phyloP scores from a whole-genome alignment of 2,329 filamentous ascomycete species.

The Zymoseptoria tritici region DNA sequence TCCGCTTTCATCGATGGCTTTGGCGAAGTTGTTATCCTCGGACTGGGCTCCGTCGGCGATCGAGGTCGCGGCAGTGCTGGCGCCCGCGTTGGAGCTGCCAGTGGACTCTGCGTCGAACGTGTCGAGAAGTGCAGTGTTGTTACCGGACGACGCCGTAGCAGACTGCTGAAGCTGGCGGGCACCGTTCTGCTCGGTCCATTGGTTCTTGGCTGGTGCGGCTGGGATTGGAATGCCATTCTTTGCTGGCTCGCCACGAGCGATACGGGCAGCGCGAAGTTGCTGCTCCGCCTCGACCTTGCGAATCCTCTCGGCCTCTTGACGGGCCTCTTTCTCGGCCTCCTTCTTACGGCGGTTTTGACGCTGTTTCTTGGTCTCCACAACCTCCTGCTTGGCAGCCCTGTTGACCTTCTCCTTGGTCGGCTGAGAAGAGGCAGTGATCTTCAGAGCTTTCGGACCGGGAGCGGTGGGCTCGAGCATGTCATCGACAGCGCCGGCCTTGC shows the following conservation, averaged over 20 bases:
- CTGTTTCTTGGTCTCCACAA: slow-evolving; percentile 83
- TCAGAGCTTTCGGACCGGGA: slow-evolving; percentile 65
- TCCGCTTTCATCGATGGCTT: slow-evolving; percentile 40
- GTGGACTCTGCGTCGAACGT: slow-evolving; percentile 43
- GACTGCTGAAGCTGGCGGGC: slow-evolving; percentile 8
- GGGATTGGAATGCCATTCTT: slow-evolving; percentile 62
- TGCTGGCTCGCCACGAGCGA: slow-evolving; percentile 72
- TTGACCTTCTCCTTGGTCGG: slow-evolving; percentile 47
- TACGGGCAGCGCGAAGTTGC: slow-evolving; percentile 72
- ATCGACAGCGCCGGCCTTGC: slow-evolving; percentile 60
- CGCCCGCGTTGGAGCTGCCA: slow-evolving; percentile 34
- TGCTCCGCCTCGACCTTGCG: slow-evolving; percentile 71
- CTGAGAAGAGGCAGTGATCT: slow-evolving; percentile 62
- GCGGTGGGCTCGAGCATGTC: slow-evolving; percentile 81
- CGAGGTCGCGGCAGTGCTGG: slow-evolving; percentile 32
- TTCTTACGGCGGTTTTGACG: slow-evolving; percentile 86
- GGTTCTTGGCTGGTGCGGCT: slow-evolving; percentile 43
- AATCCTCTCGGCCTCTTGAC: slow-evolving; percentile 70
- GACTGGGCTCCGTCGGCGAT: slow-evolving; percentile 36
- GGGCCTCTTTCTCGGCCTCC: slow-evolving; percentile 66
- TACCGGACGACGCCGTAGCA: background rate
- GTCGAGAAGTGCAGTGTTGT: slow-evolving; percentile 35
- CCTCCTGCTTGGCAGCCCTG: slow-evolving; percentile 49
- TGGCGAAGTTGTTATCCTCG: slow-evolving; percentile 54
- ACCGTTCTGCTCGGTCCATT: slow-evolving; percentile 42